Evolutionary conservation across 2,329 filamentous ascomycete species (phyloP).

Genomic region (Dryadomyces sulphureus): DNA sequence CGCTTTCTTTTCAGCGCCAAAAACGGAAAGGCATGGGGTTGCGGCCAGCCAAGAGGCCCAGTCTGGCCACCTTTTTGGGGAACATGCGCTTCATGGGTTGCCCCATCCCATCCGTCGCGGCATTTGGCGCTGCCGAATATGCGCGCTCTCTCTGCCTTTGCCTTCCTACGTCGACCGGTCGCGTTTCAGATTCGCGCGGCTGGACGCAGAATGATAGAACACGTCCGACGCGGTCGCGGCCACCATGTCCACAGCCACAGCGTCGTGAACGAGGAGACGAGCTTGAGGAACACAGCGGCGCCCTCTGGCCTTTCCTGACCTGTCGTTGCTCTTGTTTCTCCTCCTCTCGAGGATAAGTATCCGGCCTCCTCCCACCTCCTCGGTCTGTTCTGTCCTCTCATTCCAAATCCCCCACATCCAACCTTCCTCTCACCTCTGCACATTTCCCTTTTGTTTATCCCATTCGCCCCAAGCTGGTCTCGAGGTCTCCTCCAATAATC

Average conservation of each 20-base stretch:
- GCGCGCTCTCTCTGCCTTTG: background rate
- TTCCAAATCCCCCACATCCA: background rate
- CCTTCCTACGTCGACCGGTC: background rate
- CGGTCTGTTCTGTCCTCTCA: background rate
- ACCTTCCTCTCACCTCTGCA: constrained; percentile 9
- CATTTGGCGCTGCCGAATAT: background rate
- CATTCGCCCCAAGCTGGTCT: too few species aligned
- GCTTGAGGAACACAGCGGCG: background rate
- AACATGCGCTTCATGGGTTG: background rate
- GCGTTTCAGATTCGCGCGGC: constrained; percentile 6
- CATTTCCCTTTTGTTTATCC: constrained; percentile 13
- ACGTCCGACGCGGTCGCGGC: constrained; percentile 7
- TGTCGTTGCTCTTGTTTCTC: constrained; percentile 7
- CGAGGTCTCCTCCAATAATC: constrained; percentile 16
- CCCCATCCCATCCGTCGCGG: background rate
- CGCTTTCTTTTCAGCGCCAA: constrained; percentile 1
- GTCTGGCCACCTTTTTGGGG: background rate
- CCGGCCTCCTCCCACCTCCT: constrained; percentile 4
- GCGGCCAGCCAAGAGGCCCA: background rate
- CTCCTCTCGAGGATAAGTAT: constrained; percentile 11
- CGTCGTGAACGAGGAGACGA: background rate
- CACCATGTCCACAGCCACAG: constrained; percentile 2
- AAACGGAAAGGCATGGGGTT: background rate
- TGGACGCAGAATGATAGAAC: background rate
- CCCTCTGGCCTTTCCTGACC: constrained; percentile 2